Conservation (phyloP, 2,329 filamentous ascomycete species). For the Tolypocladium amazonense region DNA sequence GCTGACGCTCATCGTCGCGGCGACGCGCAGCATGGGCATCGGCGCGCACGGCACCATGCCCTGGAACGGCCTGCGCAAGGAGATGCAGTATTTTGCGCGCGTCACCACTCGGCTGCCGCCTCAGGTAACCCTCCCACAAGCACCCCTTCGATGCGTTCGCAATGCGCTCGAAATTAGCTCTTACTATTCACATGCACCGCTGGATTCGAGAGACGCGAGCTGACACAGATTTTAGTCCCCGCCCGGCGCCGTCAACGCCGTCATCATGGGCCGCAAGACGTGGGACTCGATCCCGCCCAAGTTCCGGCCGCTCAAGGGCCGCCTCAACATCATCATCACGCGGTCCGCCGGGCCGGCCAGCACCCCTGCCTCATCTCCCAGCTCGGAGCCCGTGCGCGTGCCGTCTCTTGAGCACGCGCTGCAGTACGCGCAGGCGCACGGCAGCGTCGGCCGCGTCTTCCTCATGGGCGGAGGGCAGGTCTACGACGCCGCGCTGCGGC, state of each 20-base stretch:
- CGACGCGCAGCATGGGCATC: conserved; percentile 84
- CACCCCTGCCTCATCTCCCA: conserved; percentile 2
- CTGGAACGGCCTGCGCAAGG: conserved; percentile 78
- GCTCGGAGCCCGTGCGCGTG: conserved; percentile 42
- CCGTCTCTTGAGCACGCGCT: conserved; percentile 49
- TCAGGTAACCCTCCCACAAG: conserved; percentile 16
- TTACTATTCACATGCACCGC: neutral
- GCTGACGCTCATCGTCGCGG: conserved; percentile 87
- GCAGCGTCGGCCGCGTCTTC: conserved; percentile 51
- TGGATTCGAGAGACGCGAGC: neutral
- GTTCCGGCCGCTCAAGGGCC: conserved; percentile 68
- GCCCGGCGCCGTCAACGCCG: conserved; percentile 48
- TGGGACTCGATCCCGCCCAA: conserved; percentile 79
- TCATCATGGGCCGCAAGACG: conserved; percentile 96
- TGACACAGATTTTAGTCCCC: conserved; percentile 13
- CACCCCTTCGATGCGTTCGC: neutral
- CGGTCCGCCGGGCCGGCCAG: conserved; percentile 28
- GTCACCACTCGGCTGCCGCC: conserved; percentile 61
- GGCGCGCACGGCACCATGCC: conserved; percentile 69
- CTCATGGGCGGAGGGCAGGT: conserved; percentile 87
- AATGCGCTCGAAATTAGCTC: neutral
- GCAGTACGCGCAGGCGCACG: conserved; percentile 28
- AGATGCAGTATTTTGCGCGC: conserved; percentile 92
- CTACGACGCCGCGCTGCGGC: conserved; percentile 59
- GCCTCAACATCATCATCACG: conserved; percentile 76